Base-by-base conservation (phyloP, 2,329 filamentous ascomycete species). In the Colletotrichum chrysophilum region DNA sequence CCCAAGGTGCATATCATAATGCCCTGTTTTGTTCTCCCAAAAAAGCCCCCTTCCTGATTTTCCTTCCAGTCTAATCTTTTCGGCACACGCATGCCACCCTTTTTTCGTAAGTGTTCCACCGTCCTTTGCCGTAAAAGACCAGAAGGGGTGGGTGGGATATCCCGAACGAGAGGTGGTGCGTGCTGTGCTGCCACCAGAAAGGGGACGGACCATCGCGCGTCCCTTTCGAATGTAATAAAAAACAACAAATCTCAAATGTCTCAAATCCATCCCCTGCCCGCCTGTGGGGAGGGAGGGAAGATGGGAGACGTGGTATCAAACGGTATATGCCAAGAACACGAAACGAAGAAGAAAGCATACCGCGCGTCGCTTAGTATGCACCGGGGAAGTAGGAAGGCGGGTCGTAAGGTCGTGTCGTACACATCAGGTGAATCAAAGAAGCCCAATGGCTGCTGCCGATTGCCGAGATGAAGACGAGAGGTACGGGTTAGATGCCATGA, bases 321-420 rank as follows among this genome's bases (percentile, higher is more conserved):
- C 64, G 73, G 70, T 73, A 52, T 73, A 75, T 65, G 71, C 43
- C 69, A 62, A 72, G 64, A 73, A 73, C 73, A 73, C 58, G 73
- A 75, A 75, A 73, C 64, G 70, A 68, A 75, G n/a, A 72, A 75
- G 62, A 21, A 73, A 64, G 32, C 21, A 34, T 62, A 38, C 70
- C 56, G 26, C 73, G 43, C 7, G 58, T 34, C 56, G 56, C 56
- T 60, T 24, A 16, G 56, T 28, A 58, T 61, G 73, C 32, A n/a
- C n/a, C 68, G 18, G n/a, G 78, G 36, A 78, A 79, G 56, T 81
- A 38, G 32, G 80, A 76, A 55, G 38, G 36, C 24, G 36, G 61
- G 71, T 75, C 71, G 66, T 75, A 67, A 76, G 52, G 66, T 76
- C 74, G 66, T 76, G 75, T 76, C 66, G 62, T 75, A 76, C 70